Evolutionary conservation across 768 basidiomycete genomes (phyloP).

Genomic region (Amanita fuliginea): DNA sequence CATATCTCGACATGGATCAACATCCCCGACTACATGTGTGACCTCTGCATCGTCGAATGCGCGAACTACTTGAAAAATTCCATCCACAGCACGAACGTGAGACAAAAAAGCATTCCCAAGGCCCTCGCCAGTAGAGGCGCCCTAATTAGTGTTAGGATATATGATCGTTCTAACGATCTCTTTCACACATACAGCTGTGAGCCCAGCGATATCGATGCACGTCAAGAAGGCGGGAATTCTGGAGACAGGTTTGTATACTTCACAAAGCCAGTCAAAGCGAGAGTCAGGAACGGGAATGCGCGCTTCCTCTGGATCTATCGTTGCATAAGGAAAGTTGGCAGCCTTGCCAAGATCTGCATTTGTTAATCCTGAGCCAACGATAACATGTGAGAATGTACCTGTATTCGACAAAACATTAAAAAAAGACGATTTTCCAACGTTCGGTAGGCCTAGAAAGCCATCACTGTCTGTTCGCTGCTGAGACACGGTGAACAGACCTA

Average conservation of each 20-base stretch:
- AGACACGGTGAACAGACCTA: slow-evolving; percentile 51
- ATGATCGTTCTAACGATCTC: not conserved
- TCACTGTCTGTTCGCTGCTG: slow-evolving; percentile 12
- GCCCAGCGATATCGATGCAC: slow-evolving; percentile 96
- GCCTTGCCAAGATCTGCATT: slow-evolving; percentile 76
- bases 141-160: slow-evolving; percentile 28
- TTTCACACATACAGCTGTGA: slow-evolving; percentile 64
- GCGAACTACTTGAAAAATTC: slow-evolving; percentile 97
- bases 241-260: slow-evolving; percentile 80
- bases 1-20: slow-evolving; percentile 94
- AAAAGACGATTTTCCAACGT: slow-evolving; percentile 99
- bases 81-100: slow-evolving; percentile 96
- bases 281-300: slow-evolving; percentile 92
- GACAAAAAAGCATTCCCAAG: slow-evolving; percentile 97
- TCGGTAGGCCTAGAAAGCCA: slow-evolving; percentile 60
- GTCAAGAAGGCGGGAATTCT: slow-evolving; percentile 92
- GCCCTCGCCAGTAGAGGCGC: slow-evolving; percentile 96
- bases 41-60: slow-evolving; percentile 99
- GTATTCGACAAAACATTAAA: slow-evolving; percentile 95
- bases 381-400: slow-evolving; percentile 33
- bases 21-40: slow-evolving; percentile 97
- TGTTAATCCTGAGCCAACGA: not conserved
- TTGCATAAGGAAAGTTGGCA: slow-evolving; percentile 95
- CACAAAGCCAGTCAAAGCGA: slow-evolving; percentile 92
- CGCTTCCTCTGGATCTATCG: slow-evolving; percentile 91